Base-by-base conservation (phyloP, 2,329 filamentous ascomycete species). In the Colletotrichum coccodes region DNA sequence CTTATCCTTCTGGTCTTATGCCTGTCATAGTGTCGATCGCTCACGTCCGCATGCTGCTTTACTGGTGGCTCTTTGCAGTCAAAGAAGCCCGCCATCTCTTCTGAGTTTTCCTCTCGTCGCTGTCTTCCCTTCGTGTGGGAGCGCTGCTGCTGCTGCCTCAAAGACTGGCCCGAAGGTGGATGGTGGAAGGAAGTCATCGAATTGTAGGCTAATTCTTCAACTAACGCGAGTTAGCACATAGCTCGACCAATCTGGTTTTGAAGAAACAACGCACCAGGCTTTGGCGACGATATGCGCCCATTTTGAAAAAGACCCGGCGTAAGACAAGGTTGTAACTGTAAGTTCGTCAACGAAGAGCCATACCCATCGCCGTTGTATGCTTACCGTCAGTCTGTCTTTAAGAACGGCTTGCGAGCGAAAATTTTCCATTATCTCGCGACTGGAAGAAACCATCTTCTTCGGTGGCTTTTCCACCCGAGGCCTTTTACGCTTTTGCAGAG, bases 331-430 rank as follows among this genome's bases (percentile, higher is more conserved):
- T 75, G 79, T 5, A 83, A 74, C 82, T 84, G 30, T 5, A 40
- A 26, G 6, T 4, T 28, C 6, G 32, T 64, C 34, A 69, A 58
- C 8, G 16, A 61, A 38, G 8, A 36, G 52, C 68, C 18, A 60
- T 32, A 59, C 36, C 3, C 60, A 6, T 66, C 57, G 32, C 40
- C 23, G 34, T 54, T 23, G 26, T 40, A 30, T 4, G 62, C 76
- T 56, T 61, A 81, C 81, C 6, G 77, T 82, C 3, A 83, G 64
- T 32, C 76, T 75, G 6, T 73, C 71, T 12, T 82, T 81, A 12
- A 83, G 76, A 47, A 92, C 83, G 59, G 85, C 85, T 4, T 83
- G 76, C 1, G 89, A 90, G 14, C 79, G 79, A 70, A 91, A 92
- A 23, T 85, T 85, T 7, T 82, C 77, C 76, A 90, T 85, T 8